These are phyloP conservation scores for Moelleriella libera DNA, from an alignment of 2,329 filamentous ascomycete species.

Conservation along the genomic window DNA sequence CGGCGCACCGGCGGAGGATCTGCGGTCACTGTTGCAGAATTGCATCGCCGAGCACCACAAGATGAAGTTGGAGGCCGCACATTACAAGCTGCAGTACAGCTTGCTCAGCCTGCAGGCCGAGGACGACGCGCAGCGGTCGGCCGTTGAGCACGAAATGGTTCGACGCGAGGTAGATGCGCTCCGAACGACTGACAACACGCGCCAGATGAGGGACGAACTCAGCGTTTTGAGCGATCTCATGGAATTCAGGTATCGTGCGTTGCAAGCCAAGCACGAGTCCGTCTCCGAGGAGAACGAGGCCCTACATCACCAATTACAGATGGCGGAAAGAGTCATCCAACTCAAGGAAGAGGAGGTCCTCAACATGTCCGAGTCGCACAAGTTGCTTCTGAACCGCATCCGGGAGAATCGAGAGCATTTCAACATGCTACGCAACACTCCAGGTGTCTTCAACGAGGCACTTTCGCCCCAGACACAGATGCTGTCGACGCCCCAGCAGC, in stretches of 20 bases:
- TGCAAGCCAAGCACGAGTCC: constrained; percentile 52
- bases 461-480: constrained; percentile 41
- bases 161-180: constrained; percentile 76
- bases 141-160: constrained; percentile 86
- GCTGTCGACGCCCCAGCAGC: constrained; percentile 27
- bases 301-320: constrained; percentile 50
- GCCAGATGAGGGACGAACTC: constrained; percentile 41
- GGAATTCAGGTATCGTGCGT: constrained; percentile 41
- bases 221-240: constrained; percentile 37
- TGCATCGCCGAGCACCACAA: constrained; percentile 42
- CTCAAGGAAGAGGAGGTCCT: constrained; percentile 63
- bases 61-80: constrained; percentile 69
- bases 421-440: constrained; percentile 62
- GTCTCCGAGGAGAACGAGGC: constrained; percentile 51
- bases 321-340: constrained; percentile 66
- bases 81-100: constrained; percentile 82
- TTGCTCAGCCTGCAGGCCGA: constrained; percentile 72
- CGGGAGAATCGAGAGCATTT: constrained; percentile 82
- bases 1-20: constrained; percentile 38
- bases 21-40: constrained; percentile 40
- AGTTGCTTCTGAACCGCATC: constrained; percentile 68
- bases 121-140: constrained; percentile 73
- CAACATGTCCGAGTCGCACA: constrained; percentile 59
- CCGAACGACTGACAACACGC: constrained; percentile 56
- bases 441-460: constrained; percentile 49